These are phyloP conservation scores for Ophiocordyceps robertsii DNA, from an alignment of 2,329 filamentous ascomycete species.

Conservation along the genomic window DNA sequence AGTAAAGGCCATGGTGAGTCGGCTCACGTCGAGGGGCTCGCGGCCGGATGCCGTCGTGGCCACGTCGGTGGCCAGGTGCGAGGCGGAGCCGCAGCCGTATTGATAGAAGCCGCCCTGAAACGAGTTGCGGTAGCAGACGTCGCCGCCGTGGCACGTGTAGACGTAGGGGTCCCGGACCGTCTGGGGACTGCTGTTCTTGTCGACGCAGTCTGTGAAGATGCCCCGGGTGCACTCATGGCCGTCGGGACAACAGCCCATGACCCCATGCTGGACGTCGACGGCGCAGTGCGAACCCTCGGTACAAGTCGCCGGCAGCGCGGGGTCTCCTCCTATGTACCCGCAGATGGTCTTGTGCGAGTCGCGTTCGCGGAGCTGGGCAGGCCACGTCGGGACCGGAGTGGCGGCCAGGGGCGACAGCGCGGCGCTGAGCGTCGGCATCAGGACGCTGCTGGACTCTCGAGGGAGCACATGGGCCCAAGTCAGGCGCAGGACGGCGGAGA, in stretches of 20 bases:
- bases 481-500: conserved; percentile 13
- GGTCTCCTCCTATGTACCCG: conserved; percentile 41
- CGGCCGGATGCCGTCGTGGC: conserved; percentile 30
- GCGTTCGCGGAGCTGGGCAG: conserved; percentile 14
- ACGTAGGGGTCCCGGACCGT: conserved; percentile 41
- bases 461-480: conserved; percentile 25
- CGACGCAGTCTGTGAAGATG: conserved; percentile 44
- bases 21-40: conserved; percentile 18
- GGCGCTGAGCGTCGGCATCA: conserved; percentile 21
- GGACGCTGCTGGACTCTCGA: conserved; percentile 24
- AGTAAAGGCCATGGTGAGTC: conserved; percentile 26
- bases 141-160: conserved; percentile 36
- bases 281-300: conserved; percentile 45
- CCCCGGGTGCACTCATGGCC: conserved; percentile 35
- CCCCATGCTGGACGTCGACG: conserved; percentile 31
- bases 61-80: conserved; percentile 34
- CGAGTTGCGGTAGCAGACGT: conserved; percentile 41
- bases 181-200: conserved; percentile 33
- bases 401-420: conserved; percentile 22
- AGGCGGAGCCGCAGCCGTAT: conserved; percentile 39
- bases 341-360: conserved; percentile 39
- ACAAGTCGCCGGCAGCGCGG: conserved; percentile 41
- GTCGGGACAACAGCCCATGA: conserved; percentile 45
- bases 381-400: conserved; percentile 25
- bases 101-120: conserved; percentile 43